Evolutionary conservation across 805 yeast genomes (phyloP), one percentile per base, ranked within the genome.

Genomic region (Metschnikowia amazonensis): DNA sequence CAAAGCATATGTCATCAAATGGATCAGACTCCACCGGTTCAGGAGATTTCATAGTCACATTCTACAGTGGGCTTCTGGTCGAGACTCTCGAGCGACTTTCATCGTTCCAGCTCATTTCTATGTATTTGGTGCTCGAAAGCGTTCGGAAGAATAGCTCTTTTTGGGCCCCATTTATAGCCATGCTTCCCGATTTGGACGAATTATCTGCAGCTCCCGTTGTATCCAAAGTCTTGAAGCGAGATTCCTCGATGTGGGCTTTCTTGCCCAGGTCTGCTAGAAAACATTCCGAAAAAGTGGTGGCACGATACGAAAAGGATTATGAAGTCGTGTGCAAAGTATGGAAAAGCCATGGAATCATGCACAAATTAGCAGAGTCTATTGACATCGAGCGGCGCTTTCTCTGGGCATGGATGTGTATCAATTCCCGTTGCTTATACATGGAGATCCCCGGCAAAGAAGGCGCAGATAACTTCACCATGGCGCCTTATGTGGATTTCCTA

Each of bases 341-440:
- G 42, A 21, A 23, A 13, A 10, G 9, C 16, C 35, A 30, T n/a
- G 35, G 27, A n/a, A 23, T 29, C 11, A 5, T 16, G 25, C 21
- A 28, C 0, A 51, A 60, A 0, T 47, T 72, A 6, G 23, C 63
- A 7, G 23, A 63, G 2, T 32, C 64, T 4, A 14, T 17, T 23
- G 32, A 40, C 23, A 44, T 63, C 2, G 44, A 51, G 5, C 53
- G 59, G 4, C 54, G 58, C 3, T 83, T 76, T 53, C 56, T 82
- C 9, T 81, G 88, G 79, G 79, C 86, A 0, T 92, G 96, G 95
- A 73, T 86, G 56, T 82, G 92, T 57, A 86, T 90, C 46, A 92
- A 94, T 60, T 84, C 97, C 1, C 82, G 99, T 66, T 92, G 98
- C 62, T 69, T 92, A 5, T 90, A 89, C 61, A 82, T 84, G 82